phyloP scores from a whole-genome alignment of 768 basidiomycete genomes.

The Lactifluus volemus region DNA sequence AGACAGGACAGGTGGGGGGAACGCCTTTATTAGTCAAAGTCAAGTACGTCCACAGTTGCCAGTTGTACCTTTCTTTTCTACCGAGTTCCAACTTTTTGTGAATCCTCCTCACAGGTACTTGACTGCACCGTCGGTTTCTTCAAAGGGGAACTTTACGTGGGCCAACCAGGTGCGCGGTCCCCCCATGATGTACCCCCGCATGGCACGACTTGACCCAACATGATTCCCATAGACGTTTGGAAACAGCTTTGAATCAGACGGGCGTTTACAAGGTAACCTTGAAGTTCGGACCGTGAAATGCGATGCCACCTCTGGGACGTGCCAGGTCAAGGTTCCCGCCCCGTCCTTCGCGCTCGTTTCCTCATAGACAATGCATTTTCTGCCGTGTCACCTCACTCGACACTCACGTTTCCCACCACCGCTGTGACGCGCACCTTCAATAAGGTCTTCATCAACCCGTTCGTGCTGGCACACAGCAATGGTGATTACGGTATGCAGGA shows the following conservation, averaged over 20 bases:
- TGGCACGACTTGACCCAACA: neutral
- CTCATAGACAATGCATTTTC: conserved; percentile 36
- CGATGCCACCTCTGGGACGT: conserved; percentile 42
- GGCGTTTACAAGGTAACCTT: conserved; percentile 48
- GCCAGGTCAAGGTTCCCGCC: conserved; percentile 53
- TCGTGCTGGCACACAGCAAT: conserved; percentile 56
- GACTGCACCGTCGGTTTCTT: conserved; percentile 43
- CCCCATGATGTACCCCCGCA: neutral
- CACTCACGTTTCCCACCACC: conserved; percentile 42
- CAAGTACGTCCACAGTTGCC: conserved; percentile 34
- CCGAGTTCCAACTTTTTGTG: neutral
- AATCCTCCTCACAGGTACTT: conserved; percentile 38
- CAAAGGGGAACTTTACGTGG: conserved; percentile 65
- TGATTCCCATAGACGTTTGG: conserved; percentile 44
- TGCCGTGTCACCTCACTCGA: conserved; percentile 31
- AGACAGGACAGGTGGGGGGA: conserved; percentile 30
- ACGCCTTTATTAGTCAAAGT: conserved; percentile 43
- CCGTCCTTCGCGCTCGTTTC: conserved; percentile 75
- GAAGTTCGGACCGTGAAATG: conserved; percentile 54
- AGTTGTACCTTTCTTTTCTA: neutral
- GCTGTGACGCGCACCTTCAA: conserved; percentile 46
- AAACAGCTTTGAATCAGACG: conserved; percentile 54
- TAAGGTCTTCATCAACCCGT: conserved; percentile 47
- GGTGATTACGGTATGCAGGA: conserved; percentile 34
- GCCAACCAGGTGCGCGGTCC: conserved; percentile 51